These are phyloP conservation scores for Akebia trifoliata DNA, from an alignment of 164 flowering plant species.

Conservation along the genomic window DNA sequence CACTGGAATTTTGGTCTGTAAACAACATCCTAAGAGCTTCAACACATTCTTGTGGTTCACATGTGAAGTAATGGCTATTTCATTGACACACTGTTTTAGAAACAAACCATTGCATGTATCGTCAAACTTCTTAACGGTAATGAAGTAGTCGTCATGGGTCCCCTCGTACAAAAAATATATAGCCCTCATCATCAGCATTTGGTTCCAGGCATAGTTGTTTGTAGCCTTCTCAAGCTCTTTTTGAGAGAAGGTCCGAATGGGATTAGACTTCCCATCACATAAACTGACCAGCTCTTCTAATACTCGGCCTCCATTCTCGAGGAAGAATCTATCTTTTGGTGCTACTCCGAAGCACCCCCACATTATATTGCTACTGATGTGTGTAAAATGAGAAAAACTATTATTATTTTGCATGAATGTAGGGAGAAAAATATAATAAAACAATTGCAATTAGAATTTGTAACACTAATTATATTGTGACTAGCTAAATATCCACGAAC, in stretches of 20 bases:
- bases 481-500: too few relatives aligned
- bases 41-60: conserved; percentile 15
- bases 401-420: too few relatives aligned
- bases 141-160: background rate
- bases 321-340: background rate
- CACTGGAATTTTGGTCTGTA: conserved; percentile 13
- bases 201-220: background rate
- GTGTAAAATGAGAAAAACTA: too few relatives aligned
- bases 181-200: background rate
- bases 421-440: too few relatives aligned
- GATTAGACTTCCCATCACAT: conserved; percentile 6
- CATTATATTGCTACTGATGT: too few relatives aligned
- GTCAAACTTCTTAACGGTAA: background rate
- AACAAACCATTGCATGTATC: background rate
- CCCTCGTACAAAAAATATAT: conserved; percentile 4
- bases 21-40: conserved; percentile 19
- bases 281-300: conserved; percentile 8
- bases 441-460: too few relatives aligned
- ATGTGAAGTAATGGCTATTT: conserved; percentile 8
- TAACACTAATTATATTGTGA: too few relatives aligned
- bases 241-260: conserved; percentile 9
- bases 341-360: too few relatives aligned
- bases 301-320: conserved; percentile 7
- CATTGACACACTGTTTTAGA: background rate
- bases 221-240: conserved; percentile 14